Base-by-base conservation (phyloP, 257 asterid genomes). In the Fraxinus excelsior region DNA sequence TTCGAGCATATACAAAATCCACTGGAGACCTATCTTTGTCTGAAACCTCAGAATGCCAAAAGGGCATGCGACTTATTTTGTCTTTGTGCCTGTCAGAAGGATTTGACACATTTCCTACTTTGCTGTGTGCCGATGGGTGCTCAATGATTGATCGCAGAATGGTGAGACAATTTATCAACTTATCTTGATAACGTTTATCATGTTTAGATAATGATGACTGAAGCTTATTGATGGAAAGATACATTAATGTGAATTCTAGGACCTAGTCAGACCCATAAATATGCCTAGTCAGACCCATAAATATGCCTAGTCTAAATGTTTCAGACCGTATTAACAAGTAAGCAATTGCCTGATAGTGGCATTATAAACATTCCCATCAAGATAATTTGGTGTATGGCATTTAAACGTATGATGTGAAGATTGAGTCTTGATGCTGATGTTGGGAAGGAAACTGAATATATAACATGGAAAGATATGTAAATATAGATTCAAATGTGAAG, bases 41-140 rank as follows among this genome's bases (percentile, higher is more conserved):
- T 72, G 96, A 90, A 81, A 87, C 89, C 12, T 81, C 93, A 0
- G 97, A 89, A 74, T 92, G 97, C 86, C 97, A 90, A 81, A 92
- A 84, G 88, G 96, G 97, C 10, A 90, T 89, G 97, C 81, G 85
- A 73, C 92, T 92, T 78, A 92, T 92, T 62, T 82, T 92, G 76
- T 49, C 89, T 37, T 75, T 92, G 79, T 89, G 94, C 56, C 86
- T 90, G 68, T 89, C 94, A 0, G 96, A 92, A 84, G 97, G 96
- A 53, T 92, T 92, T 35, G 97, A 92, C 44, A 90, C 94, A 2
- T 92, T 92, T 73, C 97, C 97, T 0, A 90, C 97, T 0, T 81
- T 92, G 78, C 90, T 92, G 23, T 92, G 96, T 76, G 96, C 96
- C 58, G 96, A 92, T 84, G 96, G 94, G 65, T 90, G 97, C 83